Evolutionary conservation across 805 yeast species (phyloP).

Genomic region (Cyberlindnera maritima): DNA sequence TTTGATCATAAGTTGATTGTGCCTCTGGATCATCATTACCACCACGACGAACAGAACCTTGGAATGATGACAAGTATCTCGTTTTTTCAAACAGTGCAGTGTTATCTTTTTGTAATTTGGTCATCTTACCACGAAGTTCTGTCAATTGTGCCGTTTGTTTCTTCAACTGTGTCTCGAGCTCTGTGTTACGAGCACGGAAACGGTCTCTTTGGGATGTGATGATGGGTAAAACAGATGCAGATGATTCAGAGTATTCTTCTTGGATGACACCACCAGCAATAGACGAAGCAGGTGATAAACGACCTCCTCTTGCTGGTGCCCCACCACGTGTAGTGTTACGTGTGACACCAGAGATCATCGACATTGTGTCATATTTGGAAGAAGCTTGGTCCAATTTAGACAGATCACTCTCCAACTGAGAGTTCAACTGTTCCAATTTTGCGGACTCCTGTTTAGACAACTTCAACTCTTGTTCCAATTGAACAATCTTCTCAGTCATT

Average conservation of each 20-base stretch:
- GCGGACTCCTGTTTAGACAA: constrained; percentile 37
- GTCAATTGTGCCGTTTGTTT: constrained; percentile 49
- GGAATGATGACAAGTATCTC: constrained; percentile 57
- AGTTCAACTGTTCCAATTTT: constrained; percentile 45
- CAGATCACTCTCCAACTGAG: constrained; percentile 72
- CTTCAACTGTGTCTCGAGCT: constrained; percentile 78
- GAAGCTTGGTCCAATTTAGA: constrained; percentile 41
- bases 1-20: constrained; percentile 46
- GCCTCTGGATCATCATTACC: constrained; percentile 46
- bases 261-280: constrained; percentile 41
- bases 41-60: constrained; percentile 20
- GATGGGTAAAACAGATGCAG: constrained; percentile 68
- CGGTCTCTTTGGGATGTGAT: constrained; percentile 94
- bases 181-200: constrained; percentile 77
- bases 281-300: constrained; percentile 51
- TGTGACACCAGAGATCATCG: constrained; percentile 59
- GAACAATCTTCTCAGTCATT: constrained; percentile 37
- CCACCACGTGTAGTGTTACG: constrained; percentile 5
- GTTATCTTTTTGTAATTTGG: constrained; percentile 67
- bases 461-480: constrained; percentile 38
- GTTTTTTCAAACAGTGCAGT: constrained; percentile 76
- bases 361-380: constrained; percentile 48
- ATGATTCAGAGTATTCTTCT: constrained; percentile 31
- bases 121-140: constrained; percentile 64
- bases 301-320: constrained; percentile 19